Conservation (phyloP, 2,329 filamentous ascomycete species). For the Hortaea sp. region DNA sequence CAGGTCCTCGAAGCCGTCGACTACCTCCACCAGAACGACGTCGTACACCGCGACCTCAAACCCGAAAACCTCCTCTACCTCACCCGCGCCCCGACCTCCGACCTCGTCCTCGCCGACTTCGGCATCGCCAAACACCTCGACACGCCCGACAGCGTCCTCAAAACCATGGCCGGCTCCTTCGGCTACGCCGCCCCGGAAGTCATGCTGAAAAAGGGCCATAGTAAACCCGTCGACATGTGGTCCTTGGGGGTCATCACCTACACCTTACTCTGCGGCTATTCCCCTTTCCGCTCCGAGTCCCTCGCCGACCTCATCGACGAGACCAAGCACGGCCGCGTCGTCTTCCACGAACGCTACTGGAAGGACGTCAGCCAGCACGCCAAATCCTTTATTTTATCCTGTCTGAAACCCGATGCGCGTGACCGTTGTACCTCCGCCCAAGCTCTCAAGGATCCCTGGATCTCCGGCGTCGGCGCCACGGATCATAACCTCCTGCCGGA, state of each 20-base stretch:
- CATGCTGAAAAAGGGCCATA: slow-evolving; percentile 95
- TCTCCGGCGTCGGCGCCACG: slow-evolving; percentile 79
- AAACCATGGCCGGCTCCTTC: slow-evolving; percentile 97
- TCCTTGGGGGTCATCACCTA: slow-evolving; percentile 98
- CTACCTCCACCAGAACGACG: slow-evolving; percentile 88
- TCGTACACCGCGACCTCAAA: slow-evolving; percentile 96
- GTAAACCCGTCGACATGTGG: slow-evolving; percentile 99
- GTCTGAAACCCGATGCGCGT: slow-evolving; percentile 70
- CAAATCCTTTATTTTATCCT: slow-evolving; percentile 79
- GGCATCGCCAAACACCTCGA: slow-evolving; percentile 98
- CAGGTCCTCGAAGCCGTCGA: slow-evolving; percentile 88
- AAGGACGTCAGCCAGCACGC: slow-evolving; percentile 92
- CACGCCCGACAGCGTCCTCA: slow-evolving; percentile 79
- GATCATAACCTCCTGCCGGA: slow-evolving; percentile 97
- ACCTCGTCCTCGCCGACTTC: slow-evolving; percentile 90
- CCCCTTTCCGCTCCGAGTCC: slow-evolving; percentile 92
- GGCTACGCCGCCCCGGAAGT: slow-evolving; percentile 96
- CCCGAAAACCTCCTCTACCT: slow-evolving; percentile 96
- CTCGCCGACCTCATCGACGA: slow-evolving; percentile 89
- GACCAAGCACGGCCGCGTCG: slow-evolving; percentile 70
- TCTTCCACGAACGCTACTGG: slow-evolving; percentile 98
- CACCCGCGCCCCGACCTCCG: slow-evolving; percentile 64
- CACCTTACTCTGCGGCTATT: slow-evolving; percentile 94
- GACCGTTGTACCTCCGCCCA: slow-evolving; percentile 59
- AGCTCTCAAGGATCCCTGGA: slow-evolving; percentile 47